Base-by-base conservation (phyloP, 73 alveolate genomes). In the Paramecium tetraurelia region DNA sequence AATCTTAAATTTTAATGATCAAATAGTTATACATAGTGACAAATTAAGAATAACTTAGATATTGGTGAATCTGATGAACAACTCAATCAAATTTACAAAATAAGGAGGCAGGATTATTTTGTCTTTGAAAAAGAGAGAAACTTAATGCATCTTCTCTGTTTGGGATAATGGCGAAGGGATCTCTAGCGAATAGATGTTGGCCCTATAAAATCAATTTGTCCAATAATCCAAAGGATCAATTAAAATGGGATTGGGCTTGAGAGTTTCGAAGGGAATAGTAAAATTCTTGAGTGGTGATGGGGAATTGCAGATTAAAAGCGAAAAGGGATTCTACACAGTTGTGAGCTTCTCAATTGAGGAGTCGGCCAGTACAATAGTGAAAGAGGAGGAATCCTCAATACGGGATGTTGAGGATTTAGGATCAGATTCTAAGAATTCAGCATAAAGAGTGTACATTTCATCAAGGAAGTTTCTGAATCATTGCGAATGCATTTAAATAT, bases 81-180 rank as follows among this genome's bases (percentile, higher is more conserved):
- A 80, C 27, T 80, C 90, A 80, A 41, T 80, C 3, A 80, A 80
- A 41, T 80, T 80, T 48, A 80, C 90, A 46, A 44, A 80, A 80
- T 24, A 80, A 24, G 72, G 72, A 12, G 90, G 90, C 7, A 20
- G 90, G 10, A 80, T 80, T 3, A 10, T 44, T 22, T 40, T 80
- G 12, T 31, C 46, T 3, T 44, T 80, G 14, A 80, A 48, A 24
- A 80, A 41, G 20, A 27, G 24, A 46, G 72, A 48, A 18, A 20
- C 75, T 10, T 22, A 24, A 40, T 80, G 33, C 18, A 20, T 14
- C 8, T 80, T 41, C 16, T 80, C 48, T 8, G 90, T 80, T 2
- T 44, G 75, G 75, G 90, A 80, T 80, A 44, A 22, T 44, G 90
- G 90, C 2, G 46, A 48, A 24, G 90, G 90, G 7, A 80, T 80